Conservation (phyloP, 441 rosid genomes). For the Raphanus hybrid region DNA sequence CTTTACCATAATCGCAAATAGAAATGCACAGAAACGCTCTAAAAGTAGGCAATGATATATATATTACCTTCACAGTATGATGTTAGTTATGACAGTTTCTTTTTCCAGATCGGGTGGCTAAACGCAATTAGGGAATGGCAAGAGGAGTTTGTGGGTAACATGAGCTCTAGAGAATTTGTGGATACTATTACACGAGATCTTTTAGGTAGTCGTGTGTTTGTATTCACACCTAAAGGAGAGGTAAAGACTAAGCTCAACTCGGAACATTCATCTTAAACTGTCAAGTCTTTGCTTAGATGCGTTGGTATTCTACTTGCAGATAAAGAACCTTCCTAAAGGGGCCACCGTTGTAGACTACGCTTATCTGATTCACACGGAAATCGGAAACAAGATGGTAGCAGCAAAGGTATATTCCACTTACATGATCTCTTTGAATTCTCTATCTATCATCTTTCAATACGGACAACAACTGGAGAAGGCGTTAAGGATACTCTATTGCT, state of each 20-base stretch:
- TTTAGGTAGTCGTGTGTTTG: conserved; percentile 92
- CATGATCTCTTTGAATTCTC: not conserved
- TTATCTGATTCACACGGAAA: conserved; percentile 94
- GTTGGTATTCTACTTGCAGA: conserved; percentile 49
- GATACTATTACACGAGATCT: conserved; percentile 94
- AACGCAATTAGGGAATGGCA: conserved; percentile 99
- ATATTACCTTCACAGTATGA: conserved; percentile 7
- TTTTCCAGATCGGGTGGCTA: conserved; percentile 95
- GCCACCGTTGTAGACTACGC: conserved; percentile 97
- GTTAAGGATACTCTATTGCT: conserved; percentile 15
- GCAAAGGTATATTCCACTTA: conserved; percentile 69
- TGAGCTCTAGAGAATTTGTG: conserved; percentile 99
- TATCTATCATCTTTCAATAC: conserved; percentile 19
- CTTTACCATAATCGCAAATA: no score
- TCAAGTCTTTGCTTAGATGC: not conserved
- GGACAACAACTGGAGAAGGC: conserved; percentile 9
- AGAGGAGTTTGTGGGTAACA: conserved; percentile 99
- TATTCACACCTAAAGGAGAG: conserved; percentile 97
- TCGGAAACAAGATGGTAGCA: conserved; percentile 98
- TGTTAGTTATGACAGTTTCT: conserved; percentile 41
- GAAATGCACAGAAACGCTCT: no score
- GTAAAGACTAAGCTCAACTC: conserved; percentile 48
- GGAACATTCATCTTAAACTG: not conserved
- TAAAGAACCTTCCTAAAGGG: conserved; percentile 92
- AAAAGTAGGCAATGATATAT: no score